phyloP scores from a whole-genome alignment of 2,329 filamentous ascomycete species.

The Fusarium sororula region DNA sequence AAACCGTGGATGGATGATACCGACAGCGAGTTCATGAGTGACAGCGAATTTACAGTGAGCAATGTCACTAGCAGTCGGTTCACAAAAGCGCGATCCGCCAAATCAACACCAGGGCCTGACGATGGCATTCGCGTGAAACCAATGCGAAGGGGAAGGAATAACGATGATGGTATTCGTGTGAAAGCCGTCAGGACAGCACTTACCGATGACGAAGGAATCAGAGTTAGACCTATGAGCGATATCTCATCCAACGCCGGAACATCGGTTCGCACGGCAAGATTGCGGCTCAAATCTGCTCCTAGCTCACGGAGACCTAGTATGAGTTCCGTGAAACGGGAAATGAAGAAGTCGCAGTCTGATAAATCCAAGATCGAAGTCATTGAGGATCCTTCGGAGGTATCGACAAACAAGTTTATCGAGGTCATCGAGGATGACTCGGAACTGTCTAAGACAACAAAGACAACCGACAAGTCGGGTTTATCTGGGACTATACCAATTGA shows the following conservation, averaged over 20 bases:
- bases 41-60: conserved; percentile 45
- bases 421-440: conserved; percentile 30
- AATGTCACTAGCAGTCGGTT: conserved; percentile 35
- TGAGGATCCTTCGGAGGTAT: conserved; percentile 23
- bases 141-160: conserved; percentile 44
- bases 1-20: conserved; percentile 39
- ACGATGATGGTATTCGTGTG: conserved; percentile 49
- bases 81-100: conserved; percentile 35
- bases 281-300: conserved; percentile 43
- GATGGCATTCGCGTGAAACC: conserved; percentile 58
- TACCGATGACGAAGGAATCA: conserved; percentile 46
- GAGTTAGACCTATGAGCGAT: conserved; percentile 44
- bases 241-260: conserved; percentile 40
- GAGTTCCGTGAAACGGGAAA: conserved; percentile 44
- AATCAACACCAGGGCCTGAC: conserved; percentile 43
- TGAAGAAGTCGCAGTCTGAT: conserved; percentile 32
- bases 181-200: conserved; percentile 34
- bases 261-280: conserved; percentile 38
- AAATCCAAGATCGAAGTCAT: conserved; percentile 16
- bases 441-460: conserved; percentile 31
- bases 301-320: conserved; percentile 38
- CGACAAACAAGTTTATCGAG: conserved; percentile 19
- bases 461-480: conserved; percentile 1
- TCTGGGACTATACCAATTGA: conserved; percentile 35
- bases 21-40: conserved; percentile 43